Evolutionary conservation across 257 asterid genomes (phyloP), one percentile per base, ranked within the genome.

Genomic region (Solanum appendiculatum): DNA sequence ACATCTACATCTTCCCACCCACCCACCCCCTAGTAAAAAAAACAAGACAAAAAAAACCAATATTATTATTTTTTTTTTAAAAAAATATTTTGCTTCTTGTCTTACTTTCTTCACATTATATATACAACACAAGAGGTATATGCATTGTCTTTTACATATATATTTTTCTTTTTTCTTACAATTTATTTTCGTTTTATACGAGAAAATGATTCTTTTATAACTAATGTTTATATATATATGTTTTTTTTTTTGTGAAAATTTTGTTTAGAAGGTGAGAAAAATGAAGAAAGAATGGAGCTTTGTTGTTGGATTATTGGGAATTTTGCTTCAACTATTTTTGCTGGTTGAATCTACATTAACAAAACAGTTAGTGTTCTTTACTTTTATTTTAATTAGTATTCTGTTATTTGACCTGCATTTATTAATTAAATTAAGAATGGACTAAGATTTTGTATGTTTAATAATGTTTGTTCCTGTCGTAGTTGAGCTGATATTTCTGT

Each of bases 321-420:
- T 90, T 88, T 68, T 92, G 54, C 90, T 93, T 84, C 94, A 89
- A 31, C 48, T 86, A 2, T 60, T 89, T 74, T 63, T 92, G 87
- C 82, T 91, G 56, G 33, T 86, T n/a, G 88, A 90, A 72, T 93
- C 89, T 87, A 84, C 90, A 34, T 86, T 82, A 84, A 90, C 84
- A 91, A 88, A 86, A 42, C 90, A 91, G 94, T 93, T 89, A 89
- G 91, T 91, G 78, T 56, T 87, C 86, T 74, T 23, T 13, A 60
- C 56, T 54, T 33, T 42, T n/a, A 36, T 44, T 78, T 42, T 42
- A 42, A 6, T 77, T n/a, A 7, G 51, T 8, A 9, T 7, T 80
- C 13, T 23, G 36, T 29, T 77, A 25, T 13, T 42, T 44, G 37
- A 15, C 84, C 37, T 44, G 40, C 84, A 42, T 78, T 42, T 73